Percentiles rank a stretch among this genome's conserved stretches.
phyloP scores from a whole-genome alignment of 108 stramenopile genomes.

The Fragilaria crotonensis region DNA sequence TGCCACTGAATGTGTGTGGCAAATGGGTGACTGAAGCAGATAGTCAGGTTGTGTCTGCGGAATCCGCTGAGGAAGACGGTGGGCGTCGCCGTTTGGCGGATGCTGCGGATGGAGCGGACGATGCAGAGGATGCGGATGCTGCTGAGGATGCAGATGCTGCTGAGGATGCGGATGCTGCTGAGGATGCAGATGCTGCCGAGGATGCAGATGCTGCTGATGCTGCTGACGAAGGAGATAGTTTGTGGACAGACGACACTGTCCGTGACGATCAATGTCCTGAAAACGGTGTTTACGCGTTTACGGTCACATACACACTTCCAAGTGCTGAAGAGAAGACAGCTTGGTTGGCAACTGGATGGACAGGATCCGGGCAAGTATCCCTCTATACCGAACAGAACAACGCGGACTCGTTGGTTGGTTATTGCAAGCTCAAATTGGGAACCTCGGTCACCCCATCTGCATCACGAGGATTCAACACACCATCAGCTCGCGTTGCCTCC shows the following conservation, averaged over 20 bases:
- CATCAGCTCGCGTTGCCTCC: background rate
- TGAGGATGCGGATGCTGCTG: background rate
- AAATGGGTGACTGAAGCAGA: background rate
- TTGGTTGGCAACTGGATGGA: constrained; percentile 5
- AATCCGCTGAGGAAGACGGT: background rate
- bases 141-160: background rate
- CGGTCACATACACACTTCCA: background rate
- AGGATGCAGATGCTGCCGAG: background rate
- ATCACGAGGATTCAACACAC: background rate
- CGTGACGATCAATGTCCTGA: background rate
- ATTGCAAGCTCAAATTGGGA: background rate
- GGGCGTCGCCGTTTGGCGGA: background rate
- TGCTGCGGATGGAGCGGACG: background rate
- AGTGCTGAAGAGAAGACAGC: background rate
- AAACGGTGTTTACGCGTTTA: background rate
- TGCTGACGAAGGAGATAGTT: background rate
- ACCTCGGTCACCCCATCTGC: background rate
- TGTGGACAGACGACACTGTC: background rate
- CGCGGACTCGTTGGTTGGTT: background rate
- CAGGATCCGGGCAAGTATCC: background rate
- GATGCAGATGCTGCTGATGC: background rate
- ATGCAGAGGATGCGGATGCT: background rate
- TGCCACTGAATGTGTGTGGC: background rate
- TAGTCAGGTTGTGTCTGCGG: background rate
- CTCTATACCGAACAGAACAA: background rate